These are phyloP conservation scores for Stereum hirsutum DNA, from an alignment of 1,284 basidiomycete genomes.

Conservation along the genomic window DNA sequence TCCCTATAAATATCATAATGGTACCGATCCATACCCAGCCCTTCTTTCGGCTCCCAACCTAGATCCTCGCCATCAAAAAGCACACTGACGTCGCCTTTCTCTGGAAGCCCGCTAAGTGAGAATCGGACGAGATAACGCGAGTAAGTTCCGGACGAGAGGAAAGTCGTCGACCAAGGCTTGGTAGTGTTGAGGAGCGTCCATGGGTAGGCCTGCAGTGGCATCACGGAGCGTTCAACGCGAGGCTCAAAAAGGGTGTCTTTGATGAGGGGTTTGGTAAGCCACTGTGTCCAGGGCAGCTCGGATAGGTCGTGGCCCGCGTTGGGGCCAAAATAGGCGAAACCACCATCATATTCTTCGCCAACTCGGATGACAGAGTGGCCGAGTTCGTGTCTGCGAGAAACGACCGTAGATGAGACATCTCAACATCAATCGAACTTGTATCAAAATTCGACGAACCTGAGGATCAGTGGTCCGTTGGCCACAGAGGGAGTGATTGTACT, in stretches of 20 bases:
- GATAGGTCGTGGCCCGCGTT: conserved; percentile 47
- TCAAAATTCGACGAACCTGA: conserved; percentile 32
- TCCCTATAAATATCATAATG: conserved; percentile 53
- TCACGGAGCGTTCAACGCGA: conserved; percentile 61
- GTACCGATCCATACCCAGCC: conserved; percentile 62
- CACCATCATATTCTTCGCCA: conserved; percentile 85
- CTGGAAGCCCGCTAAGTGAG: conserved; percentile 71
- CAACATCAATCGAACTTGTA: not conserved
- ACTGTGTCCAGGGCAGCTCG: conserved; percentile 60
- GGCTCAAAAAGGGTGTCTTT: no score
- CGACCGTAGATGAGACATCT: not conserved
- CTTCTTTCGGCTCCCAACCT: conserved; percentile 43
- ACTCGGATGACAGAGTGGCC: conserved; percentile 76
- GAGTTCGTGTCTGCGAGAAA: conserved; percentile 51
- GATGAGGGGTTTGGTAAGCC: conserved; percentile 43
- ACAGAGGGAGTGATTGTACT: conserved; percentile 75
- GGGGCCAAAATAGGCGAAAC: conserved; percentile 65
- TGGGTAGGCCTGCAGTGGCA: conserved; percentile 70
- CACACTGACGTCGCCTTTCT: conserved; percentile 43
- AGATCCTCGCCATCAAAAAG: conserved; percentile 54
- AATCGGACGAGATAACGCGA: conserved; percentile 58
- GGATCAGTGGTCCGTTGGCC: conserved; percentile 70
- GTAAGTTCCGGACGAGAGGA: conserved; percentile 61
- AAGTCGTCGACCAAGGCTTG: conserved; percentile 46
- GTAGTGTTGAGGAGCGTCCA: conserved; percentile 64